Evolutionary conservation across 148 eudicot species (phyloP), one percentile per base, ranked within the genome.

Genomic region (Linanthus parryae): DNA sequence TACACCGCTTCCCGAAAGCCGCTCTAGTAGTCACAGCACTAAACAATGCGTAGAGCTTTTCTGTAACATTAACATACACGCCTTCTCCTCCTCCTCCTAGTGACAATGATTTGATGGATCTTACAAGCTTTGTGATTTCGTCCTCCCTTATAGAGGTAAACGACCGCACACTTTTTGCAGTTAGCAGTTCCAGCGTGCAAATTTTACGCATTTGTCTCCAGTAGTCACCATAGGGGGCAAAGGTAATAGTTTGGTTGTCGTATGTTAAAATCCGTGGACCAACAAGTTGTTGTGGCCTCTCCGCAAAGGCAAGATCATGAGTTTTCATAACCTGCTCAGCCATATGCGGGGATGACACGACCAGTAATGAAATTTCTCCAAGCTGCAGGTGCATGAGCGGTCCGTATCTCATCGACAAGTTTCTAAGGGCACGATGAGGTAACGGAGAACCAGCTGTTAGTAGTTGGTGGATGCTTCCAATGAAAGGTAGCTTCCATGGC

Each of bases 401-500:
- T 7, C 49, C 49, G 13, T 44, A 44, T 44, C 7, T 44, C 24
- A 14, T 26, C 15, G 49, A 5, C 8, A 44, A 44, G 13, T 44
- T 44, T 21, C 22, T 8, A 8, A 44, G 13, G 49, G 27, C 24
- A 22, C 24, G 49, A 29, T 44, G 49, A 21, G 49, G 49, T 44
- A 44, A 44, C 21, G 49, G 49, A 29, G 27, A 13, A 21, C 21
- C 8, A n/a, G n/a, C n/a, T n/a, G n/a, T n/a, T n/a, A n/a, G n/a
- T 15, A 44, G 49, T 44, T 44, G 49, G 26, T 44, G 49, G 3
- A 44, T 22, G 49, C 24, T 44, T 8, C 49, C 49, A 8, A 44
- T 44, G 14, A 44, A 29, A 19, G 49, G 49, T 13, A 44, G 18
- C 24, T 44, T 44, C 49, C 49, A 21, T 44, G 49, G 49, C 28